Evolutionary conservation across 2,329 filamentous ascomycete genomes (phyloP).

Genomic region (Mollisia scopiformis): DNA sequence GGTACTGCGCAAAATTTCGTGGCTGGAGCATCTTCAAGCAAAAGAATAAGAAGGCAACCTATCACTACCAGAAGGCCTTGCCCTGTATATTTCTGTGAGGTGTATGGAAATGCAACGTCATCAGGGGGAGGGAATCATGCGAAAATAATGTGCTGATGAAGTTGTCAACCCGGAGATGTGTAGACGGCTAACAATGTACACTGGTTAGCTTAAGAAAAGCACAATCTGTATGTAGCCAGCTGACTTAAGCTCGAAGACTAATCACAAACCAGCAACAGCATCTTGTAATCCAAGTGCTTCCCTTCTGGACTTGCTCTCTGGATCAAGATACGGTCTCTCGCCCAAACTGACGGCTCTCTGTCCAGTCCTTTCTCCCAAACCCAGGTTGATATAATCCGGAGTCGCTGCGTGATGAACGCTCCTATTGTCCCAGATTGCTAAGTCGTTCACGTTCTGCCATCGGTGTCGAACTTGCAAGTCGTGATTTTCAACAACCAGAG

Average conservation of each 20-base stretch:
- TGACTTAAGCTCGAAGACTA: background rate
- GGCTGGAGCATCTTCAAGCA: no score
- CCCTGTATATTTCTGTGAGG: no score
- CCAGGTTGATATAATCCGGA: slow-evolving; percentile 49
- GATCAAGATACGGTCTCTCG: slow-evolving; percentile 54
- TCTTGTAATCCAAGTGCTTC: slow-evolving; percentile 26
- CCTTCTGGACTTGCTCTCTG: slow-evolving; percentile 46
- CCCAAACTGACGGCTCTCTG: slow-evolving; percentile 53
- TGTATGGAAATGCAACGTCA: no score
- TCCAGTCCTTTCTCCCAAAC: slow-evolving; percentile 48
- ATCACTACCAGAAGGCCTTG: no score
- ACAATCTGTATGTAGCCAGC: no score
- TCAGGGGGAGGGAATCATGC: no score
- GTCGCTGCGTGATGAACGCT: slow-evolving; percentile 58
- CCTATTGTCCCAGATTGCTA: slow-evolving; percentile 61
- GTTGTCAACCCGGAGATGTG: no score
- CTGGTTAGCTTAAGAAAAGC: no score
- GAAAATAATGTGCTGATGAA: no score
- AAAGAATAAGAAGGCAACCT: no score
- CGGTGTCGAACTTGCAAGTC: slow-evolving; percentile 52
- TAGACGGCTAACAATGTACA: no score
- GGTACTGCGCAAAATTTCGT: no score
- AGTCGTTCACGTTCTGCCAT: slow-evolving; percentile 41
- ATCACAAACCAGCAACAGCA: background rate
- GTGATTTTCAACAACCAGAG: slow-evolving; percentile 56